These are phyloP conservation scores for Solanum chiquidenum DNA, from an alignment of 257 asterid genomes.

Conservation along the genomic window DNA sequence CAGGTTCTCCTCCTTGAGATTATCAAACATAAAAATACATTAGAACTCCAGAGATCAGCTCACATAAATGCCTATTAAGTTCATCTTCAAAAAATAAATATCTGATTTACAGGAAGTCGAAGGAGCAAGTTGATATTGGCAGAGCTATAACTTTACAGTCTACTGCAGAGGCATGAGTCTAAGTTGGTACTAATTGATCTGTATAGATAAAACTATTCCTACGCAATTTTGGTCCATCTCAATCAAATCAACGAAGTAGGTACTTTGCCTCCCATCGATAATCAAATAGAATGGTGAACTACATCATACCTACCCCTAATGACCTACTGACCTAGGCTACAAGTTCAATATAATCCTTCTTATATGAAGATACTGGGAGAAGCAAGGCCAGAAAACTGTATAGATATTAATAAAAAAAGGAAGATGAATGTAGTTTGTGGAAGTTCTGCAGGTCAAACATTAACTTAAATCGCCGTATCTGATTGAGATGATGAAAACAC, in stretches of 20 bases:
- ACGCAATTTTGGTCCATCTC: not conserved
- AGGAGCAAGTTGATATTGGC: not conserved
- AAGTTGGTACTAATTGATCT: not conserved
- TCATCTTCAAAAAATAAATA: not conserved
- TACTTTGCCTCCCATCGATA: not conserved
- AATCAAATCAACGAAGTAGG: not conserved
- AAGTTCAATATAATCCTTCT: not conserved
- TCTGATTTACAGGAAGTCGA: not conserved
- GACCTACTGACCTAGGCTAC: not conserved
- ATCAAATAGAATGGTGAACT: not conserved
- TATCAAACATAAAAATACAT: not conserved
- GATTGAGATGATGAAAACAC: not conserved
- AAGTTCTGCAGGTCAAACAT: not conserved
- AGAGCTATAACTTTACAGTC: not conserved
- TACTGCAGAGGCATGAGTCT: not conserved
- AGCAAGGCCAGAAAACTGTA: not conserved
- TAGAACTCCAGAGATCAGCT: not conserved
- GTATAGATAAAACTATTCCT: not conserved
- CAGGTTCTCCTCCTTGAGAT: constrained; percentile 74
- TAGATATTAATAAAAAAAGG: not conserved
- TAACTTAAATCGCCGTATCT: not conserved
- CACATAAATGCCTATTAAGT: not conserved
- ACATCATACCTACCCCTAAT: not conserved
- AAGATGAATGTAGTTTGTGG: not conserved
- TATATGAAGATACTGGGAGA: not conserved